A percentile compares a stretch with the other conserved stretches of the same genome.
Evolutionary conservation across 495 filamentous ascomycete species (phyloP).

Genomic region (Penicillium steckii): DNA sequence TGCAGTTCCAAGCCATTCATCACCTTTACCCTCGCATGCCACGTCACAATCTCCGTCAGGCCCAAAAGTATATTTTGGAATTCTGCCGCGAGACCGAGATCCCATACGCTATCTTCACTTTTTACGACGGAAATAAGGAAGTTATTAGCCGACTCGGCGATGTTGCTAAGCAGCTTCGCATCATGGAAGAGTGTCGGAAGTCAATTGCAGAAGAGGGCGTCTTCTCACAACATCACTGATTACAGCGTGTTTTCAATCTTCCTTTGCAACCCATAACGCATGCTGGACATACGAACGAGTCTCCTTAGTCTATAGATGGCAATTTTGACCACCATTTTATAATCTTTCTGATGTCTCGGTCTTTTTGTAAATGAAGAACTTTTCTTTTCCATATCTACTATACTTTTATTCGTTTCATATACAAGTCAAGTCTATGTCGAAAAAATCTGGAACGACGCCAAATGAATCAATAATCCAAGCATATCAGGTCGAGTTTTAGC

Average conservation of each 20-base stretch:
- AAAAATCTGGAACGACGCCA: slow-evolving; percentile 12
- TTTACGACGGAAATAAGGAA: slow-evolving; percentile 86
- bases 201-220: slow-evolving; percentile 46
- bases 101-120: slow-evolving; percentile 91
- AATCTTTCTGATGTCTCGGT: background rate
- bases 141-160: slow-evolving; percentile 84
- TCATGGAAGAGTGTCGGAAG: slow-evolving; percentile 84
- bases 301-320: slow-evolving; percentile 2
- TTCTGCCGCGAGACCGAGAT: slow-evolving; percentile 92
- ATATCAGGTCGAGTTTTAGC: too few relatives aligned
- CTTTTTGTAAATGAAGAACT: slow-evolving; percentile 12
- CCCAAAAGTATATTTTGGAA: slow-evolving; percentile 79
- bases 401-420: background rate
- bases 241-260: background rate
- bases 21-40: slow-evolving; percentile 95
- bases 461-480: background rate
- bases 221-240: slow-evolving; percentile 29
- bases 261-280: background rate
- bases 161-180: slow-evolving; percentile 80
- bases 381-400: background rate
- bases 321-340: background rate
- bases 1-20: slow-evolving; percentile 97
- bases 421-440: background rate
- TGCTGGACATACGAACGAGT: slow-evolving; percentile 14
- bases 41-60: slow-evolving; percentile 82